Evolutionary conservation across 1,284 basidiomycete genomes (phyloP), one percentile per base, ranked within the genome.

Genomic region (Cystobasidium pallidum): DNA sequence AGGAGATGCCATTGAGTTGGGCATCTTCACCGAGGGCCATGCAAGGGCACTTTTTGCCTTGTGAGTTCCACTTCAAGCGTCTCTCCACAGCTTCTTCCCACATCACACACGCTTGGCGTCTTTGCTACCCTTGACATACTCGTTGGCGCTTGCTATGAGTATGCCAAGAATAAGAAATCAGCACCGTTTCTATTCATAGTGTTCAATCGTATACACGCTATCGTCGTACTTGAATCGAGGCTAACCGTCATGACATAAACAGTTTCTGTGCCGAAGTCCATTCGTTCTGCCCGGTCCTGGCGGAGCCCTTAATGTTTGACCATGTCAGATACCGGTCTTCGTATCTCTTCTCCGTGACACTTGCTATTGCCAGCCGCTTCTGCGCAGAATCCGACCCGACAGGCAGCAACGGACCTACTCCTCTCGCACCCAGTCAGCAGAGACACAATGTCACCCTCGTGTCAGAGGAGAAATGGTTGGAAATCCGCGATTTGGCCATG

Each of bases 31-130:
- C 7, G 59, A 62, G 24, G 43, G 24, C 17, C 39, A 62, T 10
- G 59, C 59, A 8, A 19, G 59, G 21, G 59, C 59, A 28, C 34
- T 62, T n/a, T 62, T 62, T 24, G 59, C 59, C 19, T 62, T 62
- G 54, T 57, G 32, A 32, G 54, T 57, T 13, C n/a, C n/a, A n/a
- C n/a, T n/a, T n/a, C n/a, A n/a, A n/a, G n/a, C n/a, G n/a, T n/a
- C n/a, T n/a, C n/a, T n/a, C n/a, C n/a, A n/a, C n/a, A n/a, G n/a
- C n/a, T n/a, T n/a, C n/a, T n/a, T n/a, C n/a, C n/a, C n/a, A n/a
- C n/a, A n/a, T n/a, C n/a, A n/a, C n/a, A n/a, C n/a, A n/a, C n/a
- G n/a, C n/a, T n/a, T n/a, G n/a, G n/a, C n/a, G n/a, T n/a, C n/a
- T n/a, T n/a, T n/a, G n/a, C n/a, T n/a, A n/a, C n/a, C n/a, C n/a